phyloP scores from a whole-genome alignment of 768 basidiomycete genomes.

The Tylopilus subfusipes region DNA sequence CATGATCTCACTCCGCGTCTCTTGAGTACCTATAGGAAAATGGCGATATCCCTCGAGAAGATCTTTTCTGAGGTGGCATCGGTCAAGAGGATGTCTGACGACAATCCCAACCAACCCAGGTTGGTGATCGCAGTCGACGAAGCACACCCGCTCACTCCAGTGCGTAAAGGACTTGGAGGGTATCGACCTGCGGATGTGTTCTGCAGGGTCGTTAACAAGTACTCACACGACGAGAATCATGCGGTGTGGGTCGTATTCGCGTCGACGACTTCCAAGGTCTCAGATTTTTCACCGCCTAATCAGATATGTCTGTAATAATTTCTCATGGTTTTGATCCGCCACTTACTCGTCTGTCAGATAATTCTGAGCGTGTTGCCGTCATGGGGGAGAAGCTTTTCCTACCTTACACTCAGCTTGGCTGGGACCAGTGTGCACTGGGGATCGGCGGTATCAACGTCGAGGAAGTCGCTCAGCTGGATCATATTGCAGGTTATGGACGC shows the following conservation, averaged over 20 bases:
- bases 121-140: slow-evolving; percentile 19
- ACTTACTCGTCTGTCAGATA: slow-evolving; percentile 1
- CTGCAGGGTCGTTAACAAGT: not conserved
- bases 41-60: no score
- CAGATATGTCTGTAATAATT: not conserved
- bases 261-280: slow-evolving; percentile 12
- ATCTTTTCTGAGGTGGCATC: not conserved
- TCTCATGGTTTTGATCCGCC: not conserved
- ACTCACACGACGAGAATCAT: slow-evolving; percentile 3
- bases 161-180: no score
- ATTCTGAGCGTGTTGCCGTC: not conserved
- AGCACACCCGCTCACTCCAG: slow-evolving; percentile 2
- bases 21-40: not conserved
- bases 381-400: not conserved
- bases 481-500: not conserved
- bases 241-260: slow-evolving; percentile 16
- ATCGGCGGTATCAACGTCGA: not conserved
- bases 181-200: slow-evolving; percentile 8
- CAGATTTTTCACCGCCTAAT: slow-evolving; percentile 5
- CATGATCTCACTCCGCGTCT: not conserved
- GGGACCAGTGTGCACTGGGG: slow-evolving; percentile 11
- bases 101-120: not conserved
- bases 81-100: not conserved
- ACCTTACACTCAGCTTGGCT: slow-evolving; percentile 10
- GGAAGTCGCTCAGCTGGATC: not conserved